Conservation (phyloP, 2,329 filamentous ascomycete species). For the Dothideomycetidae sp. region DNA sequence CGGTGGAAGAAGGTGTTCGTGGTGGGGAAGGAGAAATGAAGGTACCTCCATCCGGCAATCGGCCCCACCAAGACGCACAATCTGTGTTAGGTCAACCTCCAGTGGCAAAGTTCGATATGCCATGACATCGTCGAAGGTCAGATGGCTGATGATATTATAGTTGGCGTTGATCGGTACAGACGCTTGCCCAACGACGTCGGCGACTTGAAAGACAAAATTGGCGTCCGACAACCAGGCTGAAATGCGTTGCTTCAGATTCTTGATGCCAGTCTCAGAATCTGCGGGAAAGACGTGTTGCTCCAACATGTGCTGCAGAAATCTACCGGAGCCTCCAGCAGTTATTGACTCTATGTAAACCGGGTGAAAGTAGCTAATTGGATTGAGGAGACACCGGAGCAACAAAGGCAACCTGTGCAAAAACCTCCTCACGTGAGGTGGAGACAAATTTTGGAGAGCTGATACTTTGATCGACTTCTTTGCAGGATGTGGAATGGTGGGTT, state of each 20-base stretch:
- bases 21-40: constrained; percentile 38
- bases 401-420: constrained; percentile 38
- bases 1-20: constrained; percentile 38
- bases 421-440: constrained; percentile 26
- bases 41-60: constrained; percentile 37
- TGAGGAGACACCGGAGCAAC: constrained; percentile 34
- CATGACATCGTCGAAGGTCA: constrained; percentile 35
- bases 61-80: constrained; percentile 37
- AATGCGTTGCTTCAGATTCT: constrained; percentile 32
- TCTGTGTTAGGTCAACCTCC: constrained; percentile 31
- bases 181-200: constrained; percentile 31
- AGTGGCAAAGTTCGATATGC: constrained; percentile 34
- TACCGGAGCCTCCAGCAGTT: constrained; percentile 36
- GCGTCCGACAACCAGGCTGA: constrained; percentile 38
- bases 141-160: constrained; percentile 34
- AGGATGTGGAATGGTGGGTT: constrained; percentile 38
- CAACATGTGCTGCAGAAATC: constrained; percentile 36
- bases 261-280: constrained; percentile 30
- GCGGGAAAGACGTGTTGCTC: constrained; percentile 36
- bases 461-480: constrained; percentile 34
- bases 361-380: constrained; percentile 39
- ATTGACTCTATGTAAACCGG: constrained; percentile 37
- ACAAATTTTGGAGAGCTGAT: constrained; percentile 33
- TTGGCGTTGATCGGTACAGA: constrained; percentile 35
- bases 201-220: constrained; percentile 38